These are phyloP conservation scores for Brassica juncea DNA, from an alignment of 345 rosid species.

Conservation along the genomic window DNA sequence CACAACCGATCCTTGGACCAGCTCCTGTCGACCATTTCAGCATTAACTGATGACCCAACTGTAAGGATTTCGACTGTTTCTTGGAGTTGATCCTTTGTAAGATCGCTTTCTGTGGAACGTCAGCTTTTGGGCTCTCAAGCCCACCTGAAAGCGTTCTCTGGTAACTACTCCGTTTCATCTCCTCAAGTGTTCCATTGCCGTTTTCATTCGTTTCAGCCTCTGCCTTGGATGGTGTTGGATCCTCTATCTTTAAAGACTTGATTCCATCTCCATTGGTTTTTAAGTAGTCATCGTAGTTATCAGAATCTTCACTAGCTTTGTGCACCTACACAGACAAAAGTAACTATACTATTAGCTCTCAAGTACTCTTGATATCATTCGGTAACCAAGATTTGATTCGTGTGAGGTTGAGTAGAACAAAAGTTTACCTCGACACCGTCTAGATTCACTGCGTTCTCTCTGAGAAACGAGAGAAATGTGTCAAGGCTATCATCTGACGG, in stretches of 20 bases:
- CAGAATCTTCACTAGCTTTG: slow-evolving; percentile 68
- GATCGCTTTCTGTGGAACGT: slow-evolving; percentile 60
- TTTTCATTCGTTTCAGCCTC: slow-evolving; percentile 36
- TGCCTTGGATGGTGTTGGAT: slow-evolving; percentile 8
- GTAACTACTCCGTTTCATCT: slow-evolving; percentile 42
- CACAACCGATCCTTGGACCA: slow-evolving; percentile 85
- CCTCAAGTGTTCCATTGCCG: slow-evolving; percentile 26
- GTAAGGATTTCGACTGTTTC: slow-evolving; percentile 62
- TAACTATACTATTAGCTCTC: slow-evolving; percentile 4
- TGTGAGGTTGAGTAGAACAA: neutral
- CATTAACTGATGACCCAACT: slow-evolving; percentile 75
- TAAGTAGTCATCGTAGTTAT: slow-evolving; percentile 48
- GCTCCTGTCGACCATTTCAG: slow-evolving; percentile 84
- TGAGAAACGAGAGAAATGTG: slow-evolving; percentile 60
- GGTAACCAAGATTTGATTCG: neutral
- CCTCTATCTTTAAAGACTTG: slow-evolving; percentile 36
- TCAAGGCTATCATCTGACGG: slow-evolving; percentile 76
- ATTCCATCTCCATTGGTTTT: slow-evolving; percentile 36
- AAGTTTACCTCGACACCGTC: slow-evolving; percentile 64
- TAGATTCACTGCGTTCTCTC: slow-evolving; percentile 67
- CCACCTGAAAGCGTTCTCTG: slow-evolving; percentile 81
- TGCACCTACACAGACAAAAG: slow-evolving; percentile 47
- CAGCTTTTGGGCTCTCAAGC: slow-evolving; percentile 67
- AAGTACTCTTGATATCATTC: neutral
- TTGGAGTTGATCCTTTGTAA: slow-evolving; percentile 76